phyloP scores from a whole-genome alignment of 2,329 filamentous ascomycete genomes.

The Cercospora berteroae region DNA sequence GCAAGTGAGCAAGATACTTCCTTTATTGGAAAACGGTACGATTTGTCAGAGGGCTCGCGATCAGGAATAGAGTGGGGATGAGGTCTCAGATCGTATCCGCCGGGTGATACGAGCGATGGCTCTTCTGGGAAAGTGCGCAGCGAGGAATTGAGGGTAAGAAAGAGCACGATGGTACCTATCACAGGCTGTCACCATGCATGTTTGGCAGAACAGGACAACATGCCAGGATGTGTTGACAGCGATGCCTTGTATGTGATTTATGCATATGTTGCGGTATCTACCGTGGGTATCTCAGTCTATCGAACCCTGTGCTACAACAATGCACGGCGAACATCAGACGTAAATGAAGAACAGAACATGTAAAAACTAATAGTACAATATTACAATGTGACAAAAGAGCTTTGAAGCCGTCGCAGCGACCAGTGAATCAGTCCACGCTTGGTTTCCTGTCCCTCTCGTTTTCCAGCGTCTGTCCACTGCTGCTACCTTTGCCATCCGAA shows the following conservation, averaged over 20 bases:
- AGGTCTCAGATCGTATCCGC: neutral
- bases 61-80: neutral
- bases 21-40: neutral
- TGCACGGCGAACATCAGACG: neutral
- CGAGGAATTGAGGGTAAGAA: neutral
- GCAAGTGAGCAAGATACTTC: neutral
- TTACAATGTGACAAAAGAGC: neutral
- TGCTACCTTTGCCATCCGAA: neutral
- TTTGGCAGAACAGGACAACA: neutral
- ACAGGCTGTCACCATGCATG: neutral
- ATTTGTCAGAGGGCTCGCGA: neutral
- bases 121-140: neutral
- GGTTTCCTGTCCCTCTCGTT: neutral
- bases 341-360: neutral
- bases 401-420: neutral
- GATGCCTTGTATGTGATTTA: neutral
- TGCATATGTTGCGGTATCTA: neutral
- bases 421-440: neutral
- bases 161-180: neutral
- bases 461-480: neutral
- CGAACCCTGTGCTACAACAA: neutral
- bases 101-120: neutral
- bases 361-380: neutral
- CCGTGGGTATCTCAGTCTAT: neutral
- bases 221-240: neutral